These are phyloP conservation scores for Dictyostelium purpureum DNA, from an alignment of 78 protist species.

Conservation along the genomic window DNA sequence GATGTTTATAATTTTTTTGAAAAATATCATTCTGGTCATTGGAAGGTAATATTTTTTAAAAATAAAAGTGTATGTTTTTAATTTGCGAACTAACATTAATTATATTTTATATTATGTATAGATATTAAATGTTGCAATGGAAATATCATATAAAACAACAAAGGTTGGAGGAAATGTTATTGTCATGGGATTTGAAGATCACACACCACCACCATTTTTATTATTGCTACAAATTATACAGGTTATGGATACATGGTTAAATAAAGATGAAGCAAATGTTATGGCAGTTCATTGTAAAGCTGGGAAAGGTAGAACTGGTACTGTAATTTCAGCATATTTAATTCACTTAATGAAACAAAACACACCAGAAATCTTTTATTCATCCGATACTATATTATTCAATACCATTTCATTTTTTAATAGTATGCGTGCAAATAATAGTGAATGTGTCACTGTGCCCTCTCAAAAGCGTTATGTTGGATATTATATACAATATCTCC, in stretches of 20 bases:
- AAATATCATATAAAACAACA: conserved; percentile 38
- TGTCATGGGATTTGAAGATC: conserved; percentile 50
- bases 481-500: conserved; percentile 36
- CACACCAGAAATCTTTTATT: conserved; percentile 37
- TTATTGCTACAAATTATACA: conserved; percentile 20
- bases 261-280: conserved; percentile 13
- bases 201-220: conserved; percentile 74
- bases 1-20: conserved; percentile 57
- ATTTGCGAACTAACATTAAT: background rate
- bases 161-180: conserved; percentile 47
- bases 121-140: conserved; percentile 63
- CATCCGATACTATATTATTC: conserved; percentile 5
- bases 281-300: conserved; percentile 72
- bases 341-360: background rate
- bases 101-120: background rate
- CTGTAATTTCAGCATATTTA: conserved; percentile 26
- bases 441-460: conserved; percentile 55
- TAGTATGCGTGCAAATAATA: conserved; percentile 12
- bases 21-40: conserved; percentile 57
- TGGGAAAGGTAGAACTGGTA: conserved; percentile 74
- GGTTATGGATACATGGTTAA: conserved; percentile 19
- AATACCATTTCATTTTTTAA: conserved; percentile 23
- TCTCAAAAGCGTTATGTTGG: conserved; percentile 68
- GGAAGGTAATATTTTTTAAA: conserved; percentile 14
- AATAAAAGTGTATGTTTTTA: no score